These are phyloP conservation scores for Didymella sp. DNA, from an alignment of 2,329 filamentous ascomycete genomes.

Conservation along the genomic window DNA sequence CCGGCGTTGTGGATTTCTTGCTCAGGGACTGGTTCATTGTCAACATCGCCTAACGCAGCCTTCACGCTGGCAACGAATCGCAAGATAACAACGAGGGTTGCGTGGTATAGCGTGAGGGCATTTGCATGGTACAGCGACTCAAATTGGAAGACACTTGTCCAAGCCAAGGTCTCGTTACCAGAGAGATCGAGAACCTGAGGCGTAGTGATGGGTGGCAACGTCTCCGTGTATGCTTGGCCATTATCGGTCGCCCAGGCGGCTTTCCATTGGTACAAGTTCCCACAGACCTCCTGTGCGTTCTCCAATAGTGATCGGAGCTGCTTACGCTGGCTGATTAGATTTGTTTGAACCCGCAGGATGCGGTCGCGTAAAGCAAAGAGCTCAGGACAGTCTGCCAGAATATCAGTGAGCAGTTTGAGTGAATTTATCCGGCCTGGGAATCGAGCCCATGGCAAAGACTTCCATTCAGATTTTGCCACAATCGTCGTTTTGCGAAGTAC, in stretches of 20 bases:
- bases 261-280: neutral
- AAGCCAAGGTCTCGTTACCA: neutral
- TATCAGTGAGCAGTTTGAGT: neutral
- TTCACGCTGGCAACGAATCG: neutral
- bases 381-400: neutral
- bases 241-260: neutral
- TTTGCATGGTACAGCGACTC: neutral
- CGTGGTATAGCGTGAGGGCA: neutral
- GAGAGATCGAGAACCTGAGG: neutral
- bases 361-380: neutral
- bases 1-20: neutral
- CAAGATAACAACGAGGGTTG: neutral
- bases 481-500: neutral
- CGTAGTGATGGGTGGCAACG: neutral
- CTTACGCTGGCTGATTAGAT: neutral
- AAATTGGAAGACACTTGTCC: neutral
- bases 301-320: neutral
- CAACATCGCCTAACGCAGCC: neutral
- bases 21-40: neutral
- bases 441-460: neutral
- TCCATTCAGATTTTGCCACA: neutral
- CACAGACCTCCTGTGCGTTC: neutral
- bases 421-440: neutral
- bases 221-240: neutral
- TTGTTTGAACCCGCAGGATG: neutral